Base-by-base conservation (phyloP, 176 grass and related monocot genomes). In the Carex parvula region DNA sequence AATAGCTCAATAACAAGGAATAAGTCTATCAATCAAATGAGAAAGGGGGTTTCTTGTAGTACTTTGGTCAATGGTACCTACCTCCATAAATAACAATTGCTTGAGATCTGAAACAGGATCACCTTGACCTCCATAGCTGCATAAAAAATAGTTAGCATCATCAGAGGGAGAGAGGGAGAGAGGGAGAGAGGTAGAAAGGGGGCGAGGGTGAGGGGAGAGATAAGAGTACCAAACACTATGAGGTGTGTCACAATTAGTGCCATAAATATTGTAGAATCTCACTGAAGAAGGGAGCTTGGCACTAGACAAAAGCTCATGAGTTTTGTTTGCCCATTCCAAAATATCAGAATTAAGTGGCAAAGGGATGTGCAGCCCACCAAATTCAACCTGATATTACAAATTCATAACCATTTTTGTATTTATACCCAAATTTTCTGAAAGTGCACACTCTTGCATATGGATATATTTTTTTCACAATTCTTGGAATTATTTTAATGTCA, bases 231-330 rank as follows among this genome's bases (percentile, higher is more conserved):
- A 91, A 79, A 98, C 83, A 71, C 82, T 93, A 84, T 98, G 95
- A 77, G 95, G 88, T 60, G 95, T 98, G 17, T 86, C 88, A 64
- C 90, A 88, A 86, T 92, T 86, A 83, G 80, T 92, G 65, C 95
- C 92, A 4, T 98, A 98, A 75, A 98, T 93, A 86, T 95, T 98
- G 70, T 95, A 98, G 84, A 98, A 98, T 84, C 90, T 95, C 33
- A 95, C 91, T 87, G 92, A 90, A 86, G 90, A 72, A 53, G 95
- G 95, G 90, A 98, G 92, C 77, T 98, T 98, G 55, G 95, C 85
- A 30, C 56, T 68, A 44, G 84, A 84, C 84, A 95, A 77, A 81
- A 95, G 85, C 81, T 95, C 84, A 42, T 88, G 89, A 86, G 96
- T 98, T 88, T 95, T 89, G 69, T 93, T 93, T 86, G 96, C 87